Conservation (phyloP, 2,329 filamentous ascomycete species). For the Spiromastix sp. region DNA sequence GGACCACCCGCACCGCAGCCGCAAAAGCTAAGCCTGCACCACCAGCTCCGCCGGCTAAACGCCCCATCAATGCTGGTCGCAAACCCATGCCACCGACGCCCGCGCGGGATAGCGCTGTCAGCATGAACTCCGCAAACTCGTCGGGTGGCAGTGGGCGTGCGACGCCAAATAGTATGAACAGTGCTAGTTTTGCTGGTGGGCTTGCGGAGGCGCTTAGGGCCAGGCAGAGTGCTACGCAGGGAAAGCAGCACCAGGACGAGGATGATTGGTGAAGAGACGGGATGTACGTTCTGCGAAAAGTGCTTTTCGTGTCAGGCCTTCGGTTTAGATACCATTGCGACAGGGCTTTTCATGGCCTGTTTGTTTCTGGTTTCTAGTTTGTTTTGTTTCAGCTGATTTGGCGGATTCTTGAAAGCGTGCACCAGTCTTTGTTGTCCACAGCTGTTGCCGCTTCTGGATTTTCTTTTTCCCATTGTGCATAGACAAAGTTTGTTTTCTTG, state of each 20-base stretch:
- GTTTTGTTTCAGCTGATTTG: too few relatives aligned
- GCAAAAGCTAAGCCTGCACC: slow-evolving; percentile 58
- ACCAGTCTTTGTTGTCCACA: too few relatives aligned
- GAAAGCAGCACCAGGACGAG: slow-evolving; percentile 58
- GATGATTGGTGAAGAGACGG: slow-evolving; percentile 49
- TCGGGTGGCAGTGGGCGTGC: slow-evolving; percentile 55
- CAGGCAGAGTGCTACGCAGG: slow-evolving; percentile 65
- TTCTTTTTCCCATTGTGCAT: too few relatives aligned
- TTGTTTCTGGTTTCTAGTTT: too few relatives aligned
- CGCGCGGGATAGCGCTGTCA: slow-evolving; percentile 55
- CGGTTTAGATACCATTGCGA: too few relatives aligned
- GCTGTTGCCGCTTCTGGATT: too few relatives aligned
- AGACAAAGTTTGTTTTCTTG: too few relatives aligned
- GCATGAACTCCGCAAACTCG: slow-evolving; percentile 36
- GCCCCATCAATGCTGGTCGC: slow-evolving; percentile 59
- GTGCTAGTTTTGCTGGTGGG: slow-evolving; percentile 58
- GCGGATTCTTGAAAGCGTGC: too few relatives aligned
- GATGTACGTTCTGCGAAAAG: too few relatives aligned
- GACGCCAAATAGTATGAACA: slow-evolving; percentile 51
- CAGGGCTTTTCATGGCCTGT: too few relatives aligned
- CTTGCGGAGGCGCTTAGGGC: slow-evolving; percentile 70
- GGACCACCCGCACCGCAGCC: slow-evolving; percentile 29
- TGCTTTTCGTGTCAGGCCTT: too few relatives aligned
- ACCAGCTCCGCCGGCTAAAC: slow-evolving; percentile 68
- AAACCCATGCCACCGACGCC: slow-evolving; percentile 59